Evolutionary conservation across 306 rosid species (phyloP).

Genomic region (Gastrolobium bilobum): DNA sequence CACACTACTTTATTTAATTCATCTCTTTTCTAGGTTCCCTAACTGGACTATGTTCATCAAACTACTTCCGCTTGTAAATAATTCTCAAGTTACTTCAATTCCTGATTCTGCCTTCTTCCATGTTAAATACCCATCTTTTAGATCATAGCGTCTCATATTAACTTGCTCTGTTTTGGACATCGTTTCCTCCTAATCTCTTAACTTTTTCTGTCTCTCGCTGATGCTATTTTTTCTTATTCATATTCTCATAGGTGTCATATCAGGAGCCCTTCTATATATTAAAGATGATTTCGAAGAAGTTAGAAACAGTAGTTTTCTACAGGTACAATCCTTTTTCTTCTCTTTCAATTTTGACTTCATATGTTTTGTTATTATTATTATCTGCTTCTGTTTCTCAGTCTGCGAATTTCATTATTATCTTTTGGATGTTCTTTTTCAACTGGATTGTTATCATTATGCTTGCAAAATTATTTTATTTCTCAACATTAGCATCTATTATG

Average conservation of each 20-base stretch:
- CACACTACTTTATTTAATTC: too few species aligned
- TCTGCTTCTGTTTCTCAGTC: too few species aligned
- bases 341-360: background rate
- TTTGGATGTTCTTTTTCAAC: slow-evolving; percentile 1
- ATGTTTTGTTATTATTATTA: background rate
- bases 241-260: slow-evolving; percentile 53
- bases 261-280: slow-evolving; percentile 62
- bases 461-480: background rate
- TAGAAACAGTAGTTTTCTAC: slow-evolving; percentile 50
- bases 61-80: too few species aligned
- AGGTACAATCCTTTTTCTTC: slow-evolving; percentile 36
- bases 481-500: slow-evolving; percentile 38
- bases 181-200: background rate
- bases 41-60: too few species aligned
- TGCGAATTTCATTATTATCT: background rate
- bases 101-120: slow-evolving; percentile 17
- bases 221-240: background rate
- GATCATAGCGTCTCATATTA: background rate
- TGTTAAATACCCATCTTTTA: background rate
- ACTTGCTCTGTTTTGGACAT: background rate
- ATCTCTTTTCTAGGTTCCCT: too few species aligned
- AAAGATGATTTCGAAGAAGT: slow-evolving; percentile 60
- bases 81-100: background rate
- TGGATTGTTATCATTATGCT: background rate
- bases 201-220: background rate